Evolutionary conservation across 192 early-diverging fungal species (phyloP).

Genomic region (Rhizophagus prolifer): DNA sequence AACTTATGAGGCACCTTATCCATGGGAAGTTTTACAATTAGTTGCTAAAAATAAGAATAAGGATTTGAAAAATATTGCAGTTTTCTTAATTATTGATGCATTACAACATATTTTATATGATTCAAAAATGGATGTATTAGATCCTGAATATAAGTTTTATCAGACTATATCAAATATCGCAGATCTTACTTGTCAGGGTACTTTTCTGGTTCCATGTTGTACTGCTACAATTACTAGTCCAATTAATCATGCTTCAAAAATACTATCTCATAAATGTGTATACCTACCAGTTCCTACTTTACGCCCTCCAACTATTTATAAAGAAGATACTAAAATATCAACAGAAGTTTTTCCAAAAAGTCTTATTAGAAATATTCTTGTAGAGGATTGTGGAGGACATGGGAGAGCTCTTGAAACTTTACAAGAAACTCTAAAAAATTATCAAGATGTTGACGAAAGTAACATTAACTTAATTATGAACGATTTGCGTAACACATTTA

Average conservation of each 20-base stretch:
- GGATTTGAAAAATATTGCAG: too few relatives aligned
- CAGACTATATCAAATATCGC: too few relatives aligned
- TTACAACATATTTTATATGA: too few relatives aligned
- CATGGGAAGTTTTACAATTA: not conserved
- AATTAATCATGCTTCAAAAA: conserved; percentile 3
- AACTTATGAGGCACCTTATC: conserved; percentile 30
- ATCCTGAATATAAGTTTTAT: too few relatives aligned
- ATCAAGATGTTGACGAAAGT: conserved; percentile 7
- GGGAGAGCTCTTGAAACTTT: conserved; percentile 37
- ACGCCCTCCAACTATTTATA: not conserved
- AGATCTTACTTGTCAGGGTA: too few relatives aligned
- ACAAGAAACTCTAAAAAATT: not conserved
- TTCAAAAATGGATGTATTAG: too few relatives aligned
- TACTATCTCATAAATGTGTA: conserved; percentile 4
- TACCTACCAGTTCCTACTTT: conserved; percentile 27
- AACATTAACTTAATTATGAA: conserved; percentile 32
- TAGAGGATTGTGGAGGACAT: conserved; percentile 41
- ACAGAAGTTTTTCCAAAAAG: not conserved
- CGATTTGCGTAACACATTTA: conserved; percentile 19
- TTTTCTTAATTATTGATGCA: too few relatives aligned
- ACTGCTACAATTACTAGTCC: conserved; percentile 28
- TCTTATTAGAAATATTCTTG: conserved; percentile 35
- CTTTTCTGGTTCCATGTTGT: not conserved
- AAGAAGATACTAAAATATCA: too few relatives aligned
- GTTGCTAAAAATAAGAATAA: too few relatives aligned